phyloP scores from a whole-genome alignment of 2,329 filamentous ascomycete genomes.

The Colletotrichum acutatum region DNA sequence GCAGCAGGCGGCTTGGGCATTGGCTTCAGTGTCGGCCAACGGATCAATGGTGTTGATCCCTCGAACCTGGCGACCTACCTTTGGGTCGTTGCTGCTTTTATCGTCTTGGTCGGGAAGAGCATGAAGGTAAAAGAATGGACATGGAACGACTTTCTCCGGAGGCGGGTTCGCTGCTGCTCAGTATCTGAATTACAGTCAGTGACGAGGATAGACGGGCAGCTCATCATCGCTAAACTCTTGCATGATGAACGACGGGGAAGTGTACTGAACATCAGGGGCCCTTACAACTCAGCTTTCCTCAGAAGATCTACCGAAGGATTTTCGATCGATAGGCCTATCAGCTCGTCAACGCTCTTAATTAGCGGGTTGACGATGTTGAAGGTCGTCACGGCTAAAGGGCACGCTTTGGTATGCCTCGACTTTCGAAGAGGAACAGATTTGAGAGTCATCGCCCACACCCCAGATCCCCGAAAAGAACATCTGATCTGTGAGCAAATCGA shows the following conservation, averaged over 20 bases:
- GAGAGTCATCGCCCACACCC: background rate
- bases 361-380: constrained; percentile 8
- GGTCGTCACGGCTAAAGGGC: background rate
- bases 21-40: constrained; percentile 40
- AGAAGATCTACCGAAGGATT: constrained; percentile 35
- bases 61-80: constrained; percentile 43
- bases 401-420: constrained; percentile 5
- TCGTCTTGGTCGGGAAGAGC: constrained; percentile 42
- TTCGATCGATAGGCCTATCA: constrained; percentile 40
- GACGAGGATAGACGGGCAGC: constrained; percentile 39
- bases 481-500: background rate
- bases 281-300: constrained; percentile 40
- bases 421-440: background rate
- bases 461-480: background rate
- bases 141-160: constrained; percentile 44
- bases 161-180: constrained; percentile 40
- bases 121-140: constrained; percentile 41
- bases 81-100: constrained; percentile 42
- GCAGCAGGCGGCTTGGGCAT: constrained; percentile 40
- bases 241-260: constrained; percentile 35
- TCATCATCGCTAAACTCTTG: constrained; percentile 42
- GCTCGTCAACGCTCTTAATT: constrained; percentile 25
- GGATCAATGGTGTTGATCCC: constrained; percentile 45
- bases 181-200: constrained; percentile 40
- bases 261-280: constrained; percentile 38